Evolutionary conservation across 2,329 filamentous ascomycete species (phyloP).

Genomic region (Calonectria pseudoturangicola): DNA sequence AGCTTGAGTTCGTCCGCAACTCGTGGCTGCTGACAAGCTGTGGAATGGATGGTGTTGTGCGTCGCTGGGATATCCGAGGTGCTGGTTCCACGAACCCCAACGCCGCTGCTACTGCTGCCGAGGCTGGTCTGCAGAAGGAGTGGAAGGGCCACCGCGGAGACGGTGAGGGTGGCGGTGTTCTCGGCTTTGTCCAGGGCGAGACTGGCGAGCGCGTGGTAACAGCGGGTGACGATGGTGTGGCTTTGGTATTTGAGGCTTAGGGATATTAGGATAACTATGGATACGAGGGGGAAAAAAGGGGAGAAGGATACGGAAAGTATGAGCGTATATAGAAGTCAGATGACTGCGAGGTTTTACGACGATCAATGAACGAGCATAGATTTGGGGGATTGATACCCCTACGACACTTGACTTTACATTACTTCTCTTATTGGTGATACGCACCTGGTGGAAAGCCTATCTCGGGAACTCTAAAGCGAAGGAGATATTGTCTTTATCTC

Average conservation of each 20-base stretch:
- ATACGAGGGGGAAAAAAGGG: conserved; percentile 29
- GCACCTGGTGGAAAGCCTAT: too few species aligned
- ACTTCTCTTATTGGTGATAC: too few species aligned
- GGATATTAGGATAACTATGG: conserved; percentile 5
- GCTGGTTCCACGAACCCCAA: conserved; percentile 58
- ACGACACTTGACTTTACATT: neutral
- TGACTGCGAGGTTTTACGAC: conserved; percentile 48
- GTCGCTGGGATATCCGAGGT: conserved; percentile 88
- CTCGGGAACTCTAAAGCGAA: too few species aligned
- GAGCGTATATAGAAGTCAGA: conserved; percentile 42
- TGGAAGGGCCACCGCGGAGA: conserved; percentile 93
- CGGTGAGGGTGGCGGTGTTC: conserved; percentile 89
- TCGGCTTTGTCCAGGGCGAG: conserved; percentile 91
- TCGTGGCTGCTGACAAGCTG: conserved; percentile 87
- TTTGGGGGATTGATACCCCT: conserved; percentile 49
- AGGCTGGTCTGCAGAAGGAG: conserved; percentile 83
- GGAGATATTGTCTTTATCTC: too few species aligned
- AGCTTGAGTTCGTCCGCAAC: conserved; percentile 87
- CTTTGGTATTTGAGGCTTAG: conserved; percentile 79
- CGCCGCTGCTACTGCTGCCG: conserved; percentile 63
- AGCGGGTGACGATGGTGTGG: conserved; percentile 89
- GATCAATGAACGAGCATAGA: conserved; percentile 53
- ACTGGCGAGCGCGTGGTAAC: conserved; percentile 86
- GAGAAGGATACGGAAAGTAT: conserved; percentile 33
- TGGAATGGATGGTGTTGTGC: conserved; percentile 93